Evolutionary conservation across 1,284 basidiomycete species (phyloP), one percentile per base, ranked within the genome.

Genomic region (Cutaneotrichosporon mucoides): DNA sequence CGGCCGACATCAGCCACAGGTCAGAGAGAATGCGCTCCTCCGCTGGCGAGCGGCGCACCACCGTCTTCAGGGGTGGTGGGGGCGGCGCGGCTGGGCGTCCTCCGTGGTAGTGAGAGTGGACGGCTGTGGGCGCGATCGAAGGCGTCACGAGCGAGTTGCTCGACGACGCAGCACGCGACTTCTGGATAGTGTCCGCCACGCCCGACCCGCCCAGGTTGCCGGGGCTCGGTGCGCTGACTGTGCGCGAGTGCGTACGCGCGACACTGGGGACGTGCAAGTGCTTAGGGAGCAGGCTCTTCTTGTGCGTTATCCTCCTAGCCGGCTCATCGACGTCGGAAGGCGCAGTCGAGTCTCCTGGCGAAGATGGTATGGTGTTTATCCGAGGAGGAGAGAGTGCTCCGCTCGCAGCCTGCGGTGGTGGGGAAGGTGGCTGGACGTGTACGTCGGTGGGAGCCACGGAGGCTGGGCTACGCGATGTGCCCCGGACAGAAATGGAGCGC

Each of bases 1-100:
- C 93, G 0, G 95, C 92, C 3, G 87, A 89, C 83, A 92, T 89
- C 6, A 98, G 79, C 95, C 95, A 99, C 16, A 98, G 79, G 66
- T 92, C 86, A 57, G 88, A 90, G 57, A 98, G 79, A 40, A 94
- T 76, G 37, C 86, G 81, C 42, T 86, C 85, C 68, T 91, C 88
- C 52, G 81, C 83, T n/a, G 83, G 80, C 12, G 81, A 81, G 6
- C 83, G 80, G n/a, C 65, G 49, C 2, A 37, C 35, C 5, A 47
- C 37, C 7, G 49, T 46, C 40, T 66, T 60, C 4, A 68, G 63
- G 1, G 68, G 66, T 4, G 73, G 68, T 1, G 72, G 67, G 0
- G 69, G 63, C 12, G 65, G 53, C 40, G 52, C 46, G 49, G 62
- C 7, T 8, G 53, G 24, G 8, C 56, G 54, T 0, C 47, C 57